phyloP scores from a whole-genome alignment of 208 protist species.

The Trypanosoma boissoni region DNA sequence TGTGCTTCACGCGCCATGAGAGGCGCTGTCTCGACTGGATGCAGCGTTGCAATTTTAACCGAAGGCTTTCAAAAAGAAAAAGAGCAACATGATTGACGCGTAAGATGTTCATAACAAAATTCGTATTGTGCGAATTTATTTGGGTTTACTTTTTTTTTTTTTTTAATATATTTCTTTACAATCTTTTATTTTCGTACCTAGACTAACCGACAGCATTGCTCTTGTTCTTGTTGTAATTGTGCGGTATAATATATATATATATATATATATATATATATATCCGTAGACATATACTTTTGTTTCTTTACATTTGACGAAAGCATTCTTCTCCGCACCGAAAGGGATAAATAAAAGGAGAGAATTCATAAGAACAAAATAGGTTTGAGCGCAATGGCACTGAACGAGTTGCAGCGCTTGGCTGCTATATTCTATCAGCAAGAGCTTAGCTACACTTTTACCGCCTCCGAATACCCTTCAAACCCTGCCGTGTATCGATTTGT shows the following conservation, averaged over 20 bases:
- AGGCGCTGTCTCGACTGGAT: conserved; percentile 22
- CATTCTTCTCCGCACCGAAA: background rate
- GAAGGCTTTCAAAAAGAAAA: no score
- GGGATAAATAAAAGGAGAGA: background rate
- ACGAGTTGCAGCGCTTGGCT: conserved; percentile 19
- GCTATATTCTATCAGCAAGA: conserved; percentile 21
- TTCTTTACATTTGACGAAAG: no score
- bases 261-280: no score
- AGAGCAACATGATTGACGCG: background rate
- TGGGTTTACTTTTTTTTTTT: conserved; percentile 10
- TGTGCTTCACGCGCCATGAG: conserved; percentile 18
- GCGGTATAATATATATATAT: no score
- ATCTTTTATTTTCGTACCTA: conserved; percentile 11
- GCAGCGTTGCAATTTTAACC: background rate
- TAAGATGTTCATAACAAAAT: background rate
- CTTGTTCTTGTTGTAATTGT: no score
- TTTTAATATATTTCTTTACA: conserved; percentile 3
- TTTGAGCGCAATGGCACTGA: conserved; percentile 17
- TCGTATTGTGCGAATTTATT: conserved; percentile 7
- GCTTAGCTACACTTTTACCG: conserved; percentile 24
- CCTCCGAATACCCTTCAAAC: conserved; percentile 24
- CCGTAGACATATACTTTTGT: no score
- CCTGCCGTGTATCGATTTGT: conserved; percentile 22
- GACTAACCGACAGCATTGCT: no score
- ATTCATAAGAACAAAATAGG: background rate